phyloP scores from a whole-genome alignment of 1,284 basidiomycete genomes.

The Naganishia cerealis region DNA sequence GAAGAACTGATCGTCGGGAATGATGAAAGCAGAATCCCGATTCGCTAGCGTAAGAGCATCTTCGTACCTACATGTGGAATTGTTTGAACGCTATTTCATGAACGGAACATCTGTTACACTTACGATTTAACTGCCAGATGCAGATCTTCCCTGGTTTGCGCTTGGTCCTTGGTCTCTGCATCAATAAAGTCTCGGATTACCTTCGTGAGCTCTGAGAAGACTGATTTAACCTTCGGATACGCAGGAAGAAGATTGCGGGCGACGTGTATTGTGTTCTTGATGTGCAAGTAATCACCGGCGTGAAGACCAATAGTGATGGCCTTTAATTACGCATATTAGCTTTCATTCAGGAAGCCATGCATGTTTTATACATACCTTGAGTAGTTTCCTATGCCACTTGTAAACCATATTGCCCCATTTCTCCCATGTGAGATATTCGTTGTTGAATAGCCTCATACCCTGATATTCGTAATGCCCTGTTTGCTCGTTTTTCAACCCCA shows the following conservation, averaged over 20 bases:
- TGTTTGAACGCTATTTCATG: slow-evolving; percentile 29
- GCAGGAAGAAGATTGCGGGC: slow-evolving; percentile 83
- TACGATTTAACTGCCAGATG: slow-evolving; percentile 77
- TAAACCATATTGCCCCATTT: slow-evolving; percentile 69
- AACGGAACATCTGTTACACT: slow-evolving; percentile 32
- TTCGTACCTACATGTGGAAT: slow-evolving; percentile 43
- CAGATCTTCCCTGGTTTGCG: slow-evolving; percentile 54
- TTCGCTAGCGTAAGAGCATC: slow-evolving; percentile 36
- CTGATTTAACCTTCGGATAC: slow-evolving; percentile 69
- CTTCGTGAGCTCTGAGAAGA: slow-evolving; percentile 61
- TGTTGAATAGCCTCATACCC: slow-evolving; percentile 62
- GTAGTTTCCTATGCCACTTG: slow-evolving; percentile 79
- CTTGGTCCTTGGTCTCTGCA: slow-evolving; percentile 60
- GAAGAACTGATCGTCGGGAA: slow-evolving; percentile 14
- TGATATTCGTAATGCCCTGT: slow-evolving; percentile 64
- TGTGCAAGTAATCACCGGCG: slow-evolving; percentile 78
- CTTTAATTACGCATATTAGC: slow-evolving; percentile 59
- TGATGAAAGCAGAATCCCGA: slow-evolving; percentile 25
- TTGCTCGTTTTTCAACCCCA: slow-evolving; percentile 51
- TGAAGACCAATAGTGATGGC: slow-evolving; percentile 51
- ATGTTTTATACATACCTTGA: slow-evolving; percentile 41
- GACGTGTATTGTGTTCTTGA: slow-evolving; percentile 87
- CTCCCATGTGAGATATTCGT: slow-evolving; percentile 67
- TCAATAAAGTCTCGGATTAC: slow-evolving; percentile 70
- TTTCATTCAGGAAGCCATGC: slow-evolving; percentile 39